A percentile compares a stretch with the other conserved stretches of the same genome.
phyloP scores from a whole-genome alignment of 2,329 filamentous ascomycete species.

The Didymella lethalis region DNA sequence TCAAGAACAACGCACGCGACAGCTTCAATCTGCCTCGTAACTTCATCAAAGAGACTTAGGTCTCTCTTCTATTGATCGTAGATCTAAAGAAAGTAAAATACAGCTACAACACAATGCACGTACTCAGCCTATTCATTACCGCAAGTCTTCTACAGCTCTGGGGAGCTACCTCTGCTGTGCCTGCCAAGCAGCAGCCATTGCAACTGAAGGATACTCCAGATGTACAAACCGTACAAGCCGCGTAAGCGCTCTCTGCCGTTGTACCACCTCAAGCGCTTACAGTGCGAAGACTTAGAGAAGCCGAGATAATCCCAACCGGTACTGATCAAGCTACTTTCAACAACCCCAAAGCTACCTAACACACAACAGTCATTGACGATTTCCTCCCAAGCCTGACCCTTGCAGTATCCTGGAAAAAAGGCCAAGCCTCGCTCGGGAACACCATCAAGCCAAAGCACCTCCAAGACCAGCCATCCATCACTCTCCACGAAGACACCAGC shows the following conservation, averaged over 20 bases:
- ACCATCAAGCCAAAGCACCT: constrained; percentile 57
- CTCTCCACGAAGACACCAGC: constrained; percentile 46
- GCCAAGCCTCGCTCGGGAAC: constrained; percentile 60
- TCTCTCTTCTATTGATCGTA: not conserved
- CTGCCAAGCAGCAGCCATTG: constrained; percentile 40
- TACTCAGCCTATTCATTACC: constrained; percentile 17
- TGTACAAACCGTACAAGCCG: constrained; percentile 37
- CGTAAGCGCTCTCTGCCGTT: constrained; percentile 28
- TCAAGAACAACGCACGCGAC: constrained; percentile 28
- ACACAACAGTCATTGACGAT: constrained; percentile 62
- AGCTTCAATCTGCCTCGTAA: not conserved
- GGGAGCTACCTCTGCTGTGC: constrained; percentile 28
- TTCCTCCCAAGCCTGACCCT: constrained; percentile 65
- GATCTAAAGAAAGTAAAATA: too few relatives aligned
- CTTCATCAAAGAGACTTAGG: not conserved
- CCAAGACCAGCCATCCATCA: constrained; percentile 53
- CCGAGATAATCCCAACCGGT: constrained; percentile 53
- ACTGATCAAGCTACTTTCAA: not conserved
- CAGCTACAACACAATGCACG: constrained; percentile 26
- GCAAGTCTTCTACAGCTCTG: constrained; percentile 31
- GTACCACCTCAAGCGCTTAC: constrained; percentile 5
- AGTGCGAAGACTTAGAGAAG: constrained; percentile 44
- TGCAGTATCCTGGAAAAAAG: constrained; percentile 57
- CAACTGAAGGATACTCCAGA: constrained; percentile 20
- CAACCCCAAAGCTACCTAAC: constrained; percentile 6